A percentile compares a stretch with the other conserved stretches of the same genome.
These are phyloP conservation scores for Deakozyma indianensis DNA, from an alignment of 805 yeast species.

Conservation along the genomic window DNA sequence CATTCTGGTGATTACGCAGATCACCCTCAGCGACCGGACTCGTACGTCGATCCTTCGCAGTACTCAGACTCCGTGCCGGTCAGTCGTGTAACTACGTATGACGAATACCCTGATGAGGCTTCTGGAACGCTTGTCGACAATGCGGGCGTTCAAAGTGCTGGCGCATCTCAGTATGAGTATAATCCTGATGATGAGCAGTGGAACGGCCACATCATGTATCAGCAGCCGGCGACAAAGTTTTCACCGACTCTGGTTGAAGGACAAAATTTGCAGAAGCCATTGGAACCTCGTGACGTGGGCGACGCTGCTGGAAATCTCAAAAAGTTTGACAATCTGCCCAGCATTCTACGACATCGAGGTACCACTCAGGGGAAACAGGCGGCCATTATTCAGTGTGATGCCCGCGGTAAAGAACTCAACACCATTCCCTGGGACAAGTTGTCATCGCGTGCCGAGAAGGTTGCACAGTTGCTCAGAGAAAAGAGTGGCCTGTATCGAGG, in stretches of 20 bases:
- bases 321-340: slow-evolving; percentile 47
- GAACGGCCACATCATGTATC: not conserved
- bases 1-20: not conserved
- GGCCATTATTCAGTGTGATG: slow-evolving; percentile 61
- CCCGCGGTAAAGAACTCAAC: slow-evolving; percentile 64
- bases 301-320: slow-evolving; percentile 18
- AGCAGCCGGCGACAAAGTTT: not conserved
- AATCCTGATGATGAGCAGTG: not conserved
- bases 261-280: slow-evolving; percentile 35
- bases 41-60: not conserved
- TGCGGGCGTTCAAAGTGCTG: not conserved
- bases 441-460: slow-evolving; percentile 67
- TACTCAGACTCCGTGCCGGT: not conserved
- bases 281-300: slow-evolving; percentile 43
- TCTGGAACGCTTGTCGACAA: not conserved
- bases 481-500: slow-evolving; percentile 61
- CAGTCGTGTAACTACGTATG: not conserved
- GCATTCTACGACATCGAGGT: slow-evolving; percentile 62
- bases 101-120: not conserved
- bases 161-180: not conserved
- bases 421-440: slow-evolving; percentile 84
- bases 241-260: not conserved
- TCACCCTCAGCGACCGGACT: not conserved
- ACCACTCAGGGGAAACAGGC: slow-evolving; percentile 45
- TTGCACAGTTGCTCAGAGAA: slow-evolving; percentile 70